Evolutionary conservation across 345 rosid genomes (phyloP).

Genomic region (Lepidium sativum): DNA sequence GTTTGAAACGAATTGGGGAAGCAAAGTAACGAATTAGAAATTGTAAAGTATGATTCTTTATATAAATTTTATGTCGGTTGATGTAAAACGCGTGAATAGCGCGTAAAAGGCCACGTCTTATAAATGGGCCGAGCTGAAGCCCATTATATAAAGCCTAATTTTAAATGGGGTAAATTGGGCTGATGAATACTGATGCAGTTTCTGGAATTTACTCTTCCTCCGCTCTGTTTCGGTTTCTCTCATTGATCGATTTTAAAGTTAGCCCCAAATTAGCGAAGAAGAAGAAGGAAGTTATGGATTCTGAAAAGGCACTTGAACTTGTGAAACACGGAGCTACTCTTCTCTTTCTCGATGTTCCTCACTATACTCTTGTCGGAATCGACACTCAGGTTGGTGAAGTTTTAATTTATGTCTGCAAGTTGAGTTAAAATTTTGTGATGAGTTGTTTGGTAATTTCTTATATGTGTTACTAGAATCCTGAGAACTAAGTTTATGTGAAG

Average conservation of each 20-base stretch:
- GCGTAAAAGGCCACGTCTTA: not conserved
- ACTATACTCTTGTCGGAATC: slow-evolving; percentile 64
- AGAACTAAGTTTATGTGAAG: too few species aligned
- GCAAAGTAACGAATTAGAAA: not conserved
- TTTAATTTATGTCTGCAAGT: too few species aligned
- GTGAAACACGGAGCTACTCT: slow-evolving; percentile 68
- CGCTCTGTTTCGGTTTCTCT: not conserved
- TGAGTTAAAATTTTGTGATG: too few species aligned
- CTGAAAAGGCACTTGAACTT: slow-evolving; percentile 67
- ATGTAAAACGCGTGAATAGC: slow-evolving; percentile 8
- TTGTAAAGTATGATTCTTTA: not conserved
- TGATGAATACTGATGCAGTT: not conserved
- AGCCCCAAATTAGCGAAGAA: not conserved
- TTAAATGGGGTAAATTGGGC: not conserved
- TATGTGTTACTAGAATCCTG: too few species aligned
- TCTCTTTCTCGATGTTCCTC: slow-evolving; percentile 87
- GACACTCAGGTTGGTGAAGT: slow-evolving; percentile 56
- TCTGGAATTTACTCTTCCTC: slow-evolving; percentile 5
- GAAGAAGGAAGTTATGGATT: slow-evolving; percentile 41
- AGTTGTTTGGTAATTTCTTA: too few species aligned
- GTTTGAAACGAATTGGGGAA: not conserved
- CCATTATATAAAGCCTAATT: not conserved
- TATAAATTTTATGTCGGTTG: slow-evolving; percentile 2
- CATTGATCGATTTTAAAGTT: not conserved
- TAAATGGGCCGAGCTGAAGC: not conserved